Conservation (phyloP, 257 asterid genomes). For the Solanum paucissectum region DNA sequence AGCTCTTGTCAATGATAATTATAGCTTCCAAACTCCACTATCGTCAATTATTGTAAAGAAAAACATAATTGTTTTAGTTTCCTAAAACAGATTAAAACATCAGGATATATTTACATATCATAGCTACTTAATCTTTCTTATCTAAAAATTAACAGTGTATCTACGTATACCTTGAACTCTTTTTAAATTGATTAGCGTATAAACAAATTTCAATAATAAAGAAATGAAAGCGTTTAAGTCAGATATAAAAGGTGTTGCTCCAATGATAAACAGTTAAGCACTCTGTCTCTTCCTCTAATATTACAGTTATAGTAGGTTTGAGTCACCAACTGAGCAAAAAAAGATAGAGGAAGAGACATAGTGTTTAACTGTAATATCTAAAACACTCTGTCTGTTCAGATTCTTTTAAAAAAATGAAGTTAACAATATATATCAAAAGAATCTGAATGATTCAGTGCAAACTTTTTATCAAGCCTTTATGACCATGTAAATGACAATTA, state of each 20-base stretch:
- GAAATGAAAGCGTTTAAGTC: not conserved
- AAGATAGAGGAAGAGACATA: no score
- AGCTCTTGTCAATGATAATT: not conserved
- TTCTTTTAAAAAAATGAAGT: no score
- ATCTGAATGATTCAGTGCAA: not conserved
- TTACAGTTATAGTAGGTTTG: no score
- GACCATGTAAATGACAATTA: not conserved
- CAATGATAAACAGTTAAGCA: no score
- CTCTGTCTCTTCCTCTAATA: no score
- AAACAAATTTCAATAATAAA: not conserved
- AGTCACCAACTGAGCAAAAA: not conserved
- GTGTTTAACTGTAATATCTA: no score
- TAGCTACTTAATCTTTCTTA: not conserved
- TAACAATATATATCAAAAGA: not conserved
- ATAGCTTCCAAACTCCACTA: not conserved
- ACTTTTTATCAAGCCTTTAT: not conserved
- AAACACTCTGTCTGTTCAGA: no score
- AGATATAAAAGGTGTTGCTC: not conserved
- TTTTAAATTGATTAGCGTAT: not conserved
- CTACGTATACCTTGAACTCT: not conserved
- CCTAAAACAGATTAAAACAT: not conserved
- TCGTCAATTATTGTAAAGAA: not conserved
- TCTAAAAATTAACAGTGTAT: not conserved
- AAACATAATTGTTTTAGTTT: not conserved
- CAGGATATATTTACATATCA: not conserved